phyloP scores from a whole-genome alignment of 306 rosid genomes.

The Vigna radiata region DNA sequence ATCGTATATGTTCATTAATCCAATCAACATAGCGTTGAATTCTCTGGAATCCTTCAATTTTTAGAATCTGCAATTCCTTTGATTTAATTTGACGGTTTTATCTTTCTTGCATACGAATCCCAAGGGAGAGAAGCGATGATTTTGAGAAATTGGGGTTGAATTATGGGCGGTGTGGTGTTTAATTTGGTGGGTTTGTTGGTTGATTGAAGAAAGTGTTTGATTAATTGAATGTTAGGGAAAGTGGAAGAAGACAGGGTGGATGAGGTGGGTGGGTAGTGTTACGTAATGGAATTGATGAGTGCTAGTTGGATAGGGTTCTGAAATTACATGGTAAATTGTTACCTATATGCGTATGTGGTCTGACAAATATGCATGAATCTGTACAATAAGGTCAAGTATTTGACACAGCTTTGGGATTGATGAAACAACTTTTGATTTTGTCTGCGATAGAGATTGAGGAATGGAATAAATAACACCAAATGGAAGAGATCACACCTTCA shows the following conservation, averaged over 20 bases:
- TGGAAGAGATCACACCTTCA: conserved; percentile 15
- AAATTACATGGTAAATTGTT: conserved; percentile 11
- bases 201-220: not conserved
- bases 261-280: conserved; percentile 51
- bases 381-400: conserved; percentile 17
- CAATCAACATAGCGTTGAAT: conserved; percentile 46
- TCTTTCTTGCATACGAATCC: too few relatives aligned
- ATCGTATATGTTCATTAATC: conserved; percentile 46
- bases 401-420: conserved; percentile 44
- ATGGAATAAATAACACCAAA: conserved; percentile 31
- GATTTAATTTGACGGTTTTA: not conserved
- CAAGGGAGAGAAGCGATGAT: not conserved
- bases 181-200: not conserved
- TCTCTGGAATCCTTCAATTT: conserved; percentile 11
- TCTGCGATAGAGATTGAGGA: not conserved
- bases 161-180: not conserved
- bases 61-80: not conserved
- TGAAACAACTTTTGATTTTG: conserved; percentile 29
- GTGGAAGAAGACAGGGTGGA: conserved; percentile 39
- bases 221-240: not conserved
- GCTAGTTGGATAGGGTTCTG: conserved; percentile 24
- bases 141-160: not conserved
- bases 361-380: conserved; percentile 44
- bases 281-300: conserved; percentile 46
- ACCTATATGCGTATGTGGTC: not conserved